A percentile compares a stretch with the other conserved stretches of the same genome.
Conservation (phyloP, 345 rosid species). For the Excoecaria agallocha region DNA sequence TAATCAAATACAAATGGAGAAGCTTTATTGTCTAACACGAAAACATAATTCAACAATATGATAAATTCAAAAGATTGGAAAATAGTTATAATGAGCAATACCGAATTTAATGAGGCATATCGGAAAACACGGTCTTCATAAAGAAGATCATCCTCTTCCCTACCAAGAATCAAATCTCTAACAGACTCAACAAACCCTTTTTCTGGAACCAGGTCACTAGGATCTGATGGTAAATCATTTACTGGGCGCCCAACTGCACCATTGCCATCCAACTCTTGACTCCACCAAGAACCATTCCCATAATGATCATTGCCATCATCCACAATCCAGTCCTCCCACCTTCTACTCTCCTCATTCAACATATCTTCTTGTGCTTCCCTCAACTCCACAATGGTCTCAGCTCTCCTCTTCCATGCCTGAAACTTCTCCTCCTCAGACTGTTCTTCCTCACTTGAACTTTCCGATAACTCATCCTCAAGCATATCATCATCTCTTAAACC, state of each 20-base stretch:
- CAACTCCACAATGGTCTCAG: conserved; percentile 83
- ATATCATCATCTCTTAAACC: conserved; percentile 66
- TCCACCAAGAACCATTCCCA: conserved; percentile 44
- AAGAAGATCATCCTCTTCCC: conserved; percentile 73
- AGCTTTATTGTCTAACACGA: not conserved
- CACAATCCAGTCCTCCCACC: conserved; percentile 96
- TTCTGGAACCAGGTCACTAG: conserved; percentile 41
- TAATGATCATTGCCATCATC: conserved; percentile 34
- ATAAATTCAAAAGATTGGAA: not conserved
- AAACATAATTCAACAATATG: not conserved
- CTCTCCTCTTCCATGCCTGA: conserved; percentile 91
- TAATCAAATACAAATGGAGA: not conserved
- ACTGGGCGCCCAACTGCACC: conserved; percentile 29
- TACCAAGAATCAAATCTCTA: conserved; percentile 71
- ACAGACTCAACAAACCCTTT: conserved; percentile 64
- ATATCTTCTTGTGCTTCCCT: conserved; percentile 75
- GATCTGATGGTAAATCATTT: conserved; percentile 26
- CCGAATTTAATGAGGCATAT: conserved; percentile 79
- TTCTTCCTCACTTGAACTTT: conserved; percentile 37
- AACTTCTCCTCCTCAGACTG: conserved; percentile 60
- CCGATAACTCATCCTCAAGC: conserved; percentile 33
- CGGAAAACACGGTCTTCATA: conserved; percentile 88
- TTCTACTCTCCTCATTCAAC: conserved; percentile 66
- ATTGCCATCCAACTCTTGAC: conserved; percentile 39
- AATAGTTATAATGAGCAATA: conserved; percentile 13